Conservation (phyloP, 139 green algal genomes). For the Mesotaenium endlicherianum region DNA sequence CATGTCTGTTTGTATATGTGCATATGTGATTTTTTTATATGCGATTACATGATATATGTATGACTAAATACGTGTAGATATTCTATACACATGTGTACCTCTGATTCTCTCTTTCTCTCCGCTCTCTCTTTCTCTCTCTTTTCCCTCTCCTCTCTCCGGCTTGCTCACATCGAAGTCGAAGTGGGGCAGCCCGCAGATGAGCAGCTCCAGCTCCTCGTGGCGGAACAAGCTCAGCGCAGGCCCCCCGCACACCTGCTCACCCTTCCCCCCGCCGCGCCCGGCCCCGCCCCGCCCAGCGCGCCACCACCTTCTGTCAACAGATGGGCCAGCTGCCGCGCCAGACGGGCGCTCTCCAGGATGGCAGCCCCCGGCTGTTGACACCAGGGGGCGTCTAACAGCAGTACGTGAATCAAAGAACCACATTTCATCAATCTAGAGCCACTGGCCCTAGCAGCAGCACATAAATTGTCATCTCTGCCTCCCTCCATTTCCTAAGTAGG, state of each 20-base stretch:
- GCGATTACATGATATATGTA: neutral
- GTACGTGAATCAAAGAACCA: too few relatives aligned
- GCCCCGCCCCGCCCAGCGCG: too few relatives aligned
- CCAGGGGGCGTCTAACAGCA: too few relatives aligned
- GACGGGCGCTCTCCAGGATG: too few relatives aligned
- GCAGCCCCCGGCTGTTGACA: too few relatives aligned
- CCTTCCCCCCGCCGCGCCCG: too few relatives aligned
- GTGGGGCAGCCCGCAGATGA: constrained; percentile 69
- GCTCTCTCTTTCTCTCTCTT: neutral
- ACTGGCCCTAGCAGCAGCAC: too few relatives aligned
- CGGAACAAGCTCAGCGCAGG: constrained; percentile 60
- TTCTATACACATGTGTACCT: neutral
- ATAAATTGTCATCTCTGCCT: too few relatives aligned
- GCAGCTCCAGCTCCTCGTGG: constrained; percentile 75
- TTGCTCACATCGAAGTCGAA: constrained; percentile 68
- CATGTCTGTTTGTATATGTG: neutral
- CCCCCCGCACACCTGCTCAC: constrained; percentile 54
- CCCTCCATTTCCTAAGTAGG: too few relatives aligned
- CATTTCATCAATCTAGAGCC: too few relatives aligned
- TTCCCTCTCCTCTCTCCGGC: neutral
- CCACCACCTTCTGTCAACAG: too few relatives aligned
- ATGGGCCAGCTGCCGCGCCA: too few relatives aligned
- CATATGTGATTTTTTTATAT: constrained; percentile 5
- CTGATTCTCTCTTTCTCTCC: neutral
- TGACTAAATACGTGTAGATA: neutral